Percentiles rank a stretch among this genome's conserved stretches.
Conservation (phyloP, 495 filamentous ascomycete species). For the Daldinia vernicosa region DNA sequence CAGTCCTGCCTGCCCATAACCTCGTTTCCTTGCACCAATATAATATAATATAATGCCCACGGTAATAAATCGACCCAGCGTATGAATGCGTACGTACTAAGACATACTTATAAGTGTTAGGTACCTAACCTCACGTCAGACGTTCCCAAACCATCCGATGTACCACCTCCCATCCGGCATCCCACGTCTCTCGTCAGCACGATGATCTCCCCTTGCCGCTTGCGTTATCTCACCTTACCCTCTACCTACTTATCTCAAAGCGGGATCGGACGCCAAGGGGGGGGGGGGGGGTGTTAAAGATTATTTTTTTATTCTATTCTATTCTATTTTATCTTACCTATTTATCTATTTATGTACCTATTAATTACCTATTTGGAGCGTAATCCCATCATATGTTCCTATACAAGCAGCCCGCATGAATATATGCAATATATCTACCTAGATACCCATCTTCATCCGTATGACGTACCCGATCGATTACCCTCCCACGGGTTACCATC, state of each 20-base stretch:
- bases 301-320: background rate
- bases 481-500: background rate
- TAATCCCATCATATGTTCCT: background rate
- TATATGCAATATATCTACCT: background rate
- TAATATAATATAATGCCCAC: too few species aligned
- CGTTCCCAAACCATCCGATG: background rate
- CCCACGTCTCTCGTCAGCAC: background rate
- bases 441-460: background rate
- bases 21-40: too few species aligned
- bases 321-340: background rate
- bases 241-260: background rate
- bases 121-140: background rate
- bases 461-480: background rate
- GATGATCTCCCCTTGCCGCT: background rate
- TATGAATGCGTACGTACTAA: background rate
- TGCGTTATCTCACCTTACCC: slow-evolving; percentile 1
- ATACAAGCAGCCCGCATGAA: background rate
- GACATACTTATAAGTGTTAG: background rate
- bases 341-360: too few species aligned
- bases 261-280: background rate
- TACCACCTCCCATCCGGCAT: background rate
- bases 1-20: too few species aligned
- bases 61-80: too few species aligned
- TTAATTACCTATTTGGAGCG: background rate
- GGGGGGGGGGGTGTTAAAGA: background rate